Percentiles rank a stretch among this genome's conserved stretches.
phyloP scores from a whole-genome alignment of 371 early-diverging fungal genomes.

The Lichtheimia ramosa region DNA sequence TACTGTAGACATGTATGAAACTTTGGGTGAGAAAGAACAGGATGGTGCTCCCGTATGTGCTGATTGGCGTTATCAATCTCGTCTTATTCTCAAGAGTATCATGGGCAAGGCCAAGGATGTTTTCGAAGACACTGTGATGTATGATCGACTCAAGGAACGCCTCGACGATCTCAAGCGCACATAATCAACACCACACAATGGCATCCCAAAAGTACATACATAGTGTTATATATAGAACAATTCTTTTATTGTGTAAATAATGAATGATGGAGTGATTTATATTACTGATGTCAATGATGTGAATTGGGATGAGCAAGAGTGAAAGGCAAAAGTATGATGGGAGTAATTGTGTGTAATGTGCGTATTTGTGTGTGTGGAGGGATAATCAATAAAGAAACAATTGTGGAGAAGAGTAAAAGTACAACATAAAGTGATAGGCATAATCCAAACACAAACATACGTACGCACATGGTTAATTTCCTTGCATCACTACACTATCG shows the following conservation, averaged over 20 bases:
- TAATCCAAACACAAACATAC: too few relatives aligned
- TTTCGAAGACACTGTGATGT: constrained; percentile 69
- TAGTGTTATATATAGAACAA: background rate
- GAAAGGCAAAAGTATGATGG: background rate
- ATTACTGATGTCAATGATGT: background rate
- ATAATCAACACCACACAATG: constrained; percentile 6
- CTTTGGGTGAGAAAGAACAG: constrained; percentile 55
- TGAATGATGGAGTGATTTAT: too few relatives aligned
- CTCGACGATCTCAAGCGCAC: constrained; percentile 54
- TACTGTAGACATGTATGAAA: constrained; percentile 78
- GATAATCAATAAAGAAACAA: too few relatives aligned
- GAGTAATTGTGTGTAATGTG: background rate
- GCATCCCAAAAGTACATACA: background rate
- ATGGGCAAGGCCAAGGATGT: constrained; percentile 76
- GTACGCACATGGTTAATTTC: too few relatives aligned
- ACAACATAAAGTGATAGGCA: too few relatives aligned
- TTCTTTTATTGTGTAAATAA: constrained; percentile 8
- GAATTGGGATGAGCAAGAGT: background rate
- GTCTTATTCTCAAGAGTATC: constrained; percentile 77
- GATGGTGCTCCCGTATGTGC: constrained; percentile 60
- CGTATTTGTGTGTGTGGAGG: too few relatives aligned
- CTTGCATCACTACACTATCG: too few relatives aligned
- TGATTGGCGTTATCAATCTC: constrained; percentile 89
- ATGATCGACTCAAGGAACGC: constrained; percentile 60
- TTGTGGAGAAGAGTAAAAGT: too few relatives aligned